Evolutionary conservation across 2,329 filamentous ascomycete species (phyloP).

Genomic region (Pseudogymnoascus sp.): DNA sequence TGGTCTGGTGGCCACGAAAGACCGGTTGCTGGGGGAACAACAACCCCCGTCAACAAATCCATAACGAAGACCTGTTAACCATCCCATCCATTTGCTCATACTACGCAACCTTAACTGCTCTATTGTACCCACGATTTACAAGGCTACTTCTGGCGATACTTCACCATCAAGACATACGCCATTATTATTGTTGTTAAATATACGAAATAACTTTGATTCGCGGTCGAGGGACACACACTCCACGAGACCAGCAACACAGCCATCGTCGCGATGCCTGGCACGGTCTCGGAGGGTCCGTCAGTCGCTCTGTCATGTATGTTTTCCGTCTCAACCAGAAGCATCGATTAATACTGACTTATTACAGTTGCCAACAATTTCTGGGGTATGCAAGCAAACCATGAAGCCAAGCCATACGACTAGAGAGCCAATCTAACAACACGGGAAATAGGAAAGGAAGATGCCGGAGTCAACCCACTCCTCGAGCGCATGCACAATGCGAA

Average conservation of each 20-base stretch:
- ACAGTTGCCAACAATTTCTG: slow-evolving; percentile 98
- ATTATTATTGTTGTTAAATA: not conserved
- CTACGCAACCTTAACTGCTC: not conserved
- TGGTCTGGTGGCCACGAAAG: not conserved
- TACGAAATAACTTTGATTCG: not conserved
- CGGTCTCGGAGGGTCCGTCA: slow-evolving; percentile 28
- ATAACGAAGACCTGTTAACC: not conserved
- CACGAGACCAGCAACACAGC: slow-evolving; percentile 6
- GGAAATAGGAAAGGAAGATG: slow-evolving; percentile 71
- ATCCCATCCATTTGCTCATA: not conserved
- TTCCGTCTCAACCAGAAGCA: not conserved
- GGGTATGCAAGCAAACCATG: slow-evolving; percentile 35
- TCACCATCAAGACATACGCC: not conserved
- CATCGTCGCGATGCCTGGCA: slow-evolving; percentile 22
- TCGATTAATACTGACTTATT: slow-evolving; percentile 26
- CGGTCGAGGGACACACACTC: not conserved
- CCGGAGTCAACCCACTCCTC: slow-evolving; percentile 81
- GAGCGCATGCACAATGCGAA: slow-evolving; percentile 94
- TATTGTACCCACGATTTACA: not conserved
- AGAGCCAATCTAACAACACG: slow-evolving; percentile 1
- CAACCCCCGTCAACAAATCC: slow-evolving; percentile 8
- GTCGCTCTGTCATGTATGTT: slow-evolving; percentile 29
- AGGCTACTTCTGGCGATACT: not conserved
- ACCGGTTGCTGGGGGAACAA: slow-evolving; percentile 3
- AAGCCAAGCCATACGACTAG: not conserved